Evolutionary conservation across 164 flowering plant genomes (phyloP).

Genomic region (Vitis riparia): DNA sequence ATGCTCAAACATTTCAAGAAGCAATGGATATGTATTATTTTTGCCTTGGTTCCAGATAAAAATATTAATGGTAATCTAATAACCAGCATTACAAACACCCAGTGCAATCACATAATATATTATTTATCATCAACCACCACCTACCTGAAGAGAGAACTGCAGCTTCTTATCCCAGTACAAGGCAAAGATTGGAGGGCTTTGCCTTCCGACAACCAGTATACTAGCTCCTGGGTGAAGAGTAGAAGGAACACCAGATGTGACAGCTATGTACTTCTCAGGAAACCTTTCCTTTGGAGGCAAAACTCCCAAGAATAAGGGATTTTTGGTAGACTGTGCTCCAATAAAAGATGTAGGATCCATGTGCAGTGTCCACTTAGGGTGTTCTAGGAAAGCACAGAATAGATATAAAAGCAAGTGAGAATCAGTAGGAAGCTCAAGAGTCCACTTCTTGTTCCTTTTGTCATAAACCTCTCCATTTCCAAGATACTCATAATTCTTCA

Average conservation of each 20-base stretch:
- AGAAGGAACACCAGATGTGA: constrained; percentile 67
- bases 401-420: constrained; percentile 86
- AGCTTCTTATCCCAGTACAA: constrained; percentile 92
- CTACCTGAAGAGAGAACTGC: constrained; percentile 89
- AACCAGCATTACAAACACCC: not conserved
- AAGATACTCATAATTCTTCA: constrained; percentile 86
- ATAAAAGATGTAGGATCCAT: constrained; percentile 80
- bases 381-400: constrained; percentile 91
- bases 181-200: constrained; percentile 79
- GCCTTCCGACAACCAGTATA: constrained; percentile 69
- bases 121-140: constrained; percentile 1
- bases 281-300: constrained; percentile 93
- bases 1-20: not conserved
- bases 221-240: constrained; percentile 87
- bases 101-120: not conserved
- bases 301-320: constrained; percentile 85
- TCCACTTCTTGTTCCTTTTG: constrained; percentile 83
- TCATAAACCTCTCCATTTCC: constrained; percentile 82
- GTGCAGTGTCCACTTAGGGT: constrained; percentile 97
- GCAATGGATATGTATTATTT: not conserved
- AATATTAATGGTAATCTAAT: not conserved
- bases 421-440: constrained; percentile 86
- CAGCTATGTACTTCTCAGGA: constrained; percentile 85
- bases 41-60: not conserved
- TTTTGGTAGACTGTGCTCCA: constrained; percentile 87